Evolutionary conservation across 1,284 basidiomycete genomes (phyloP).

Genomic region (Ceratobasidium sp.): DNA sequence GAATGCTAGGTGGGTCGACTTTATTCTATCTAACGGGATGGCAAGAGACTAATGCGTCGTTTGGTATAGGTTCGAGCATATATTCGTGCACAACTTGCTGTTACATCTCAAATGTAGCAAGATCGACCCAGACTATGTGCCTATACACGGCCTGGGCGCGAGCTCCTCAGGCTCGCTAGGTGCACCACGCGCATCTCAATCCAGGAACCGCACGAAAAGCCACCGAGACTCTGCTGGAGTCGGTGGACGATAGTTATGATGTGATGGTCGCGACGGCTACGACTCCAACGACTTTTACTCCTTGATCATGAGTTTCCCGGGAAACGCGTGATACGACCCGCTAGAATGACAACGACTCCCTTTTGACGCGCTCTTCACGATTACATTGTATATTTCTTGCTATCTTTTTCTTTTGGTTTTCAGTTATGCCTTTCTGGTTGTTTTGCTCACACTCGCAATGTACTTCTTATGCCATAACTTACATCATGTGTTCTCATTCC

Average conservation of each 20-base stretch:
- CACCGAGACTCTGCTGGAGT: conserved; percentile 24
- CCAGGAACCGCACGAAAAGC: conserved; percentile 25
- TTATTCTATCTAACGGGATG: conserved; percentile 36
- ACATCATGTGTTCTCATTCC: conserved; percentile 2
- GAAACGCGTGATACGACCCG: neutral
- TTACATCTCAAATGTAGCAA: conserved; percentile 81
- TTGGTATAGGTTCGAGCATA: conserved; percentile 81
- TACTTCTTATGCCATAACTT: conserved; percentile 35
- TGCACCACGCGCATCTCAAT: conserved; percentile 14
- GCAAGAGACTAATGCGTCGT: no score
- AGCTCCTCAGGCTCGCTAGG: conserved; percentile 2
- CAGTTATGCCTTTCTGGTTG: conserved; percentile 1
- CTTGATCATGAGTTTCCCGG: conserved; percentile 1
- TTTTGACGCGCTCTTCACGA: neutral
- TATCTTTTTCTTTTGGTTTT: conserved; percentile 22
- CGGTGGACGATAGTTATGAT: conserved; percentile 8
- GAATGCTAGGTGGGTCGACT: conserved; percentile 79
- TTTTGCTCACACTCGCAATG: conserved; percentile 31
- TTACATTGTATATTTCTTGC: neutral
- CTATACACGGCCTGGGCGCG: conserved; percentile 78
- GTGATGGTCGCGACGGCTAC: conserved; percentile 4
- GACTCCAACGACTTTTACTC: neutral
- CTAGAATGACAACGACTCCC: neutral
- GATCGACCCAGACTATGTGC: conserved; percentile 80
- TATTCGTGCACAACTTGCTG: conserved; percentile 86